A percentile compares a stretch with the other conserved stretches of the same genome.
Conservation (phyloP, 495 filamentous ascomycete genomes). For the Endocarpon pusillum region DNA sequence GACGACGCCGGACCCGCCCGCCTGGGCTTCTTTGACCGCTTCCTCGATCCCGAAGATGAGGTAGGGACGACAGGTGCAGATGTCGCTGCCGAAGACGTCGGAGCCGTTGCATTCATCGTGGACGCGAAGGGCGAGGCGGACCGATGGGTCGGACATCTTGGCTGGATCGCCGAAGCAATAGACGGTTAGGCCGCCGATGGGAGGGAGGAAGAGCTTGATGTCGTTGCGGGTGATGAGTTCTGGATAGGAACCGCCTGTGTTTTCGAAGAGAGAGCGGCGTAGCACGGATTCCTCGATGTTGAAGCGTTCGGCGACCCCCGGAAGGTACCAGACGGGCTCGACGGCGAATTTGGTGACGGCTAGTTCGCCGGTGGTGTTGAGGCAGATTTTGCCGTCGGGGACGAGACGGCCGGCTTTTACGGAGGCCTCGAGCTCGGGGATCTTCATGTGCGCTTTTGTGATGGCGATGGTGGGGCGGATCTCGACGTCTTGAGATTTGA, state of each 20-base stretch:
- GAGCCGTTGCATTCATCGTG: conserved; percentile 97
- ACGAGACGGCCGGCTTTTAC: conserved; percentile 61
- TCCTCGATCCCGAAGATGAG: conserved; percentile 94
- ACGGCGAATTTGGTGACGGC: conserved; percentile 94
- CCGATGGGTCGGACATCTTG: conserved; percentile 77
- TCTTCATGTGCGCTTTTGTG: conserved; percentile 90
- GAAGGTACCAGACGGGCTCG: conserved; percentile 91
- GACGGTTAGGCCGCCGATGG: conserved; percentile 89
- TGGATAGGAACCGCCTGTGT: conserved; percentile 84
- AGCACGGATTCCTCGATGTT: conserved; percentile 84
- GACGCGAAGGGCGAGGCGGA: conserved; percentile 70
- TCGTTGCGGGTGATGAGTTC: conserved; percentile 84
- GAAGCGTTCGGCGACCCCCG: conserved; percentile 87
- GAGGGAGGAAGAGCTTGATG: conserved; percentile 89
- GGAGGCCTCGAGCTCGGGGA: conserved; percentile 82
- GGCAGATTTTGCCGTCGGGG: conserved; percentile 80
- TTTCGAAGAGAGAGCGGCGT: conserved; percentile 77
- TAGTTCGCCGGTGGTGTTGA: conserved; percentile 69
- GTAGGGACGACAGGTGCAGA: conserved; percentile 94
- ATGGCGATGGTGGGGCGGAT: conserved; percentile 90
- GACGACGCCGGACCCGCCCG: conserved; percentile 84
- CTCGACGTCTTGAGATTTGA: conserved; percentile 57
- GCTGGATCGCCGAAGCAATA: conserved; percentile 94
- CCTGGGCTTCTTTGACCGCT: conserved; percentile 90
- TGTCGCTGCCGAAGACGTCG: conserved; percentile 97